Evolutionary conservation across 1,284 basidiomycete genomes (phyloP), one percentile per base, ranked within the genome.

Genomic region (Thecaphora thlaspeos): DNA sequence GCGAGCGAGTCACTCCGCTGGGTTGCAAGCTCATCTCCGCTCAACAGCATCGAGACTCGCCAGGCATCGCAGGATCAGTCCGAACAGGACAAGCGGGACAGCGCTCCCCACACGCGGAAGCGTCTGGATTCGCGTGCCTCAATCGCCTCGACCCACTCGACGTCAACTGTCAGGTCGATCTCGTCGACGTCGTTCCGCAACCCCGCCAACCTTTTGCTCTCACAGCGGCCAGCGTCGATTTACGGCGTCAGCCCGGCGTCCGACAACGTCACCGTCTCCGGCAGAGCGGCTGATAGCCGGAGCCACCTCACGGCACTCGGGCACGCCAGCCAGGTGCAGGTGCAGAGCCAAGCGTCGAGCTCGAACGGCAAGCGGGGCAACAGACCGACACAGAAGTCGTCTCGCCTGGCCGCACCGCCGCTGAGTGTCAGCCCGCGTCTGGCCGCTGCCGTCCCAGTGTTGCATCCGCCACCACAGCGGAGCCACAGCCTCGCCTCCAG

Each of bases 301-400:
- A 60, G 48, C 18, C 53, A 60, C 32, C 45, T 64, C 17, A 64
- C 61, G 3, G 62, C 62, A 14, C 43, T 61, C 2, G 57, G 55
- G 7, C 62, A 65, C 36, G 62, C 62, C 10, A 54, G 57, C 2
- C 56, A 64, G 34, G 15, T 64, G 15, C 56, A 57, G 22, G 56
- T 42, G 21, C 45, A 30, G 28, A 8, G 51, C 2, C 43, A 18
- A 17, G 46, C 46, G 34, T 52, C 55, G 23, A 41, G 18, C 19
- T 22, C 18, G 14, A 1, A 18, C 15, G 48, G 37, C 10, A 3
- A 24, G 46, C 3, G 34, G 54, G n/a, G 32, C 43, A 23, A 17
- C 26, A 12, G 41, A 37, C 4, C 10, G 15, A 5, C 41, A 47
- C 26, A 36, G 47, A n/a, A 9, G 38, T n/a, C 22, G 1, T n/a